phyloP scores from a whole-genome alignment of 1,139 yeast species.

The Suhomyces panamericanus region DNA sequence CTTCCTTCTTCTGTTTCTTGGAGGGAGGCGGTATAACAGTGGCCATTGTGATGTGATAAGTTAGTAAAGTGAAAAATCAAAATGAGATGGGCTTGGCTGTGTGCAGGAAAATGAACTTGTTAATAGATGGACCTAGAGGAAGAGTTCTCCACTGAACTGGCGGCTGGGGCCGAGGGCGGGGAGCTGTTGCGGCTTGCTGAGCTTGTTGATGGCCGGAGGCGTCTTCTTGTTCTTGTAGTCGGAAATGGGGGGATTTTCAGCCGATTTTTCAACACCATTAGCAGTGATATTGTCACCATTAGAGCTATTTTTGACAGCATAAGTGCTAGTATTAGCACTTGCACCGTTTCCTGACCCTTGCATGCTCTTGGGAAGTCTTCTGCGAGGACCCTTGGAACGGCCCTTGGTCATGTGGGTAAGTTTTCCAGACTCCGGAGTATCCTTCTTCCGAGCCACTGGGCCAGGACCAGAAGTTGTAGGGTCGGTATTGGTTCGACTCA shows the following conservation, averaged over 20 bases:
- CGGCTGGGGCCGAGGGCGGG: conserved; percentile 31
- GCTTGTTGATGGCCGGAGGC: conserved; percentile 35
- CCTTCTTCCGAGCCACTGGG: conserved; percentile 7
- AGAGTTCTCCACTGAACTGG: conserved; percentile 37
- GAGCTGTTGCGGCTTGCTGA: conserved; percentile 29
- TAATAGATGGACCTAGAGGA: conserved; percentile 16
- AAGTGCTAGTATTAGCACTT: too few relatives aligned
- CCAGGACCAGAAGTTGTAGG: conserved; percentile 1
- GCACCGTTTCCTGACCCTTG: neutral
- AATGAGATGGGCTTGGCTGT: neutral
- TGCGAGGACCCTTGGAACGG: conserved; percentile 73
- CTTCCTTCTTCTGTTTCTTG: conserved; percentile 80
- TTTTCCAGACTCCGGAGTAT: conserved; percentile 20
- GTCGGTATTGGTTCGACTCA: conserved; percentile 15
- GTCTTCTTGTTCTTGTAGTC: conserved; percentile 15
- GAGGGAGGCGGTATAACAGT: conserved; percentile 93
- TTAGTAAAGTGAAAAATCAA: conserved; percentile 5
- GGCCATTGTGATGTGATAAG: conserved; percentile 59
- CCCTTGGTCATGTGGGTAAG: conserved; percentile 60
- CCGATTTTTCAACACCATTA: neutral
- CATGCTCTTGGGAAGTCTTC: conserved; percentile 57
- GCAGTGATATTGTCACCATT: neutral
- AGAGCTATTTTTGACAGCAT: too few relatives aligned
- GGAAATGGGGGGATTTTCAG: neutral
- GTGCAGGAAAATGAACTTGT: conserved; percentile 10